Percentiles rank a stretch among this genome's conserved stretches.
Conservation (phyloP, 805 yeast species). For the Spathaspora sp. region DNA sequence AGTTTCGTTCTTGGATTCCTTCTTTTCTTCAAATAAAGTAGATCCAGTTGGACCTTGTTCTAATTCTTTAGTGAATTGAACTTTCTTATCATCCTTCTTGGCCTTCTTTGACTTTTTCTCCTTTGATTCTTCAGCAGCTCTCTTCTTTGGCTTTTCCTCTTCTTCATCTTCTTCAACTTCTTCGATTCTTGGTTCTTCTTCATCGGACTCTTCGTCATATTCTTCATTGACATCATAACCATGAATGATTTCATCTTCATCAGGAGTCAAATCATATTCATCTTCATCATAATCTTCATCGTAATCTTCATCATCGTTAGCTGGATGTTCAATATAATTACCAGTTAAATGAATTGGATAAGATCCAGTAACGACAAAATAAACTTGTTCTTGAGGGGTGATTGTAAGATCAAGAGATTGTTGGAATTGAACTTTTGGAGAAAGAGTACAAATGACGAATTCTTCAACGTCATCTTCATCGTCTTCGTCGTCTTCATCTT, state of each 20-base stretch:
- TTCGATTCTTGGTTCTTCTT: conserved; percentile 44
- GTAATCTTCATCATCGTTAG: conserved; percentile 63
- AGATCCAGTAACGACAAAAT: conserved; percentile 93
- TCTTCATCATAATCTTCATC: conserved; percentile 50
- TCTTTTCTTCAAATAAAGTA: conserved; percentile 23
- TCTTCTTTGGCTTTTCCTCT: conserved; percentile 43
- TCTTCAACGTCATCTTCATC: conserved; percentile 80
- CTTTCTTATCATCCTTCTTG: conserved; percentile 61
- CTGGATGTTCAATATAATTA: conserved; percentile 95
- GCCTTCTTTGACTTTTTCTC: conserved; percentile 26
- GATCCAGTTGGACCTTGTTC: conserved; percentile 90
- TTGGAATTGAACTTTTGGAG: conserved; percentile 82
- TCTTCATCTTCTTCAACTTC: conserved; percentile 70
- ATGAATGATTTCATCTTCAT: conserved; percentile 65
- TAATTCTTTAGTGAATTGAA: conserved; percentile 83
- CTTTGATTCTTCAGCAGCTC: conserved; percentile 29
- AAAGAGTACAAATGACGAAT: conserved; percentile 81
- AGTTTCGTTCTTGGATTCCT: conserved; percentile 20
- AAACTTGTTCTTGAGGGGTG: conserved; percentile 89
- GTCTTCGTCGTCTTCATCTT: conserved; percentile 54
- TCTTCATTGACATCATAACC: conserved; percentile 55
- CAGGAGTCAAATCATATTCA: conserved; percentile 64
- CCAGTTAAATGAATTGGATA: conserved; percentile 91
- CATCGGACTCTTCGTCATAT: conserved; percentile 48
- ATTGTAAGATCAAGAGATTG: conserved; percentile 89